Percentiles rank a stretch among this genome's conserved stretches.
These are phyloP conservation scores for Rhododendron ferrugineum DNA, from an alignment of 148 eudicot genomes.

Conservation along the genomic window DNA sequence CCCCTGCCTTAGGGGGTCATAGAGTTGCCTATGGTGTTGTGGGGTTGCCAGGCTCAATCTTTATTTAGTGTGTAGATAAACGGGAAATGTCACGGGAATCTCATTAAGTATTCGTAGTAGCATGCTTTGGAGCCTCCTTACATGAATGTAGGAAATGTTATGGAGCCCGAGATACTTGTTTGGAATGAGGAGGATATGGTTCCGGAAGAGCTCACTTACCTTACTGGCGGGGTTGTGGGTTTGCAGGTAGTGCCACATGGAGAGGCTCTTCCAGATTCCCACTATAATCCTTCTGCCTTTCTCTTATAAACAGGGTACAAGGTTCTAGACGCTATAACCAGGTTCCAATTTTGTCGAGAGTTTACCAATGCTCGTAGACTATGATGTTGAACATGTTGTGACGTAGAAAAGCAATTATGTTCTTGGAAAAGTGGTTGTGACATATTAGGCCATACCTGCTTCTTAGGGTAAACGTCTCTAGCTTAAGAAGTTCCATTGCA, in stretches of 20 bases:
- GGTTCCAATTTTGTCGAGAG: neutral
- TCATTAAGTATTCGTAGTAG: neutral
- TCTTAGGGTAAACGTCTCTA: neutral
- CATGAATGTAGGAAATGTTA: neutral
- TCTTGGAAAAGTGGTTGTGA: neutral
- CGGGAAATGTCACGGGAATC: neutral
- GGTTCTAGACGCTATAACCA: neutral
- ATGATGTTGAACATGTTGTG: neutral
- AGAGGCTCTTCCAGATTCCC: neutral
- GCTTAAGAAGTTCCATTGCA: neutral
- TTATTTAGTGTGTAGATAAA: neutral
- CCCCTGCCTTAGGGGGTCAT: neutral
- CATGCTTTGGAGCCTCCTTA: neutral
- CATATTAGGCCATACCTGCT: neutral
- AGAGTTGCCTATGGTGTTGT: too few relatives aligned
- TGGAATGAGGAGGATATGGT: neutral
- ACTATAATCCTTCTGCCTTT: neutral
- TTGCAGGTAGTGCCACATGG: neutral
- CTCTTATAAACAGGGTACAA: neutral
- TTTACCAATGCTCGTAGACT: neutral
- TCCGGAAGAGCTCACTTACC: neutral
- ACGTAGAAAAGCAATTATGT: neutral
- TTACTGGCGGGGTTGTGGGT: neutral
- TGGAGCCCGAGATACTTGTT: neutral
- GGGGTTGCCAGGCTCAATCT: neutral